Conservation (phyloP, 1,139 yeast genomes). For the Debaryomyces subglobosus region DNA sequence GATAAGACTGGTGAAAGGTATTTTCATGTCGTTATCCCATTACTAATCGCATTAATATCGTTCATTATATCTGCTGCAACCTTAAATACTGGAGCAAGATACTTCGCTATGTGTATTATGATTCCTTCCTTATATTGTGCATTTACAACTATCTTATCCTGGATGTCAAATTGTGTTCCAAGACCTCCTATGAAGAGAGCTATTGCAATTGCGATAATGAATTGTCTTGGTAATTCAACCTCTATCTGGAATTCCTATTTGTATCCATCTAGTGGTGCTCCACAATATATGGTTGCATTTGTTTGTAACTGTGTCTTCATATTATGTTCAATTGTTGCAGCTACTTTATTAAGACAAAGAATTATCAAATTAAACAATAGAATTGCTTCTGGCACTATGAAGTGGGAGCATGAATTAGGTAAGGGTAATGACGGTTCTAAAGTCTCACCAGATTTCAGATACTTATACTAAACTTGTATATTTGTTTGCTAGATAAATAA, state of each 20-base stretch:
- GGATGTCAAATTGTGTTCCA: conserved; percentile 57
- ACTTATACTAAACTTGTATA: conserved; percentile 24
- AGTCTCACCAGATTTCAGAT: conserved; percentile 49
- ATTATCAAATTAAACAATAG: conserved; percentile 42
- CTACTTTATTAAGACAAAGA: conserved; percentile 43
- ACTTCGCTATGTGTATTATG: conserved; percentile 65
- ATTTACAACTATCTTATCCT: conserved; percentile 55
- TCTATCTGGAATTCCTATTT: conserved; percentile 58
- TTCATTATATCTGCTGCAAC: conserved; percentile 60
- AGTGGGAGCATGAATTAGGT: conserved; percentile 56
- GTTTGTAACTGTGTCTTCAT: conserved; percentile 53
- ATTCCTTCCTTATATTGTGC: conserved; percentile 60
- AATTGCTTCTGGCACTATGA: conserved; percentile 50
- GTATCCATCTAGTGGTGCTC: conserved; percentile 45
- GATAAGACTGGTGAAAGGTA: conserved; percentile 60
- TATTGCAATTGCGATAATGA: conserved; percentile 54
- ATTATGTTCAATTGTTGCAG: conserved; percentile 41
- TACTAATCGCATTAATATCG: conserved; percentile 46
- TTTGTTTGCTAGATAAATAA: not conserved
- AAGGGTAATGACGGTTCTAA: conserved; percentile 48
- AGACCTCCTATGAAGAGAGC: conserved; percentile 60
- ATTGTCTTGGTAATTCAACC: conserved; percentile 54
- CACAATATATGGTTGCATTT: conserved; percentile 50
- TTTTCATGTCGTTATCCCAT: conserved; percentile 52
- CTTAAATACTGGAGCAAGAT: conserved; percentile 58